These are phyloP conservation scores for Aspergillaceae sp. DNA, from an alignment of 2,329 filamentous ascomycete genomes.

Conservation along the genomic window DNA sequence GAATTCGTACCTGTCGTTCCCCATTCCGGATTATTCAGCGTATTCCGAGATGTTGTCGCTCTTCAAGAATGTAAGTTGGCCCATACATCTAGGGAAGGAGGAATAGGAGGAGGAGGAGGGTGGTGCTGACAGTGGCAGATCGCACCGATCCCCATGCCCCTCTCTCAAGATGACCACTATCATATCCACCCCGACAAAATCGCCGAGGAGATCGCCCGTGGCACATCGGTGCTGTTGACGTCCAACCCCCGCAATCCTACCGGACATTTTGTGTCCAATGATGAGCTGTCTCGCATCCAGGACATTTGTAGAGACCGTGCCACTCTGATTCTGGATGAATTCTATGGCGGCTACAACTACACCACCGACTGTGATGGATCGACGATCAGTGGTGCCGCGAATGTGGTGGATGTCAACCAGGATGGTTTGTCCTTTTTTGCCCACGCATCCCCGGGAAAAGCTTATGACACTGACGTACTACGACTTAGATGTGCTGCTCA, in stretches of 20 bases:
- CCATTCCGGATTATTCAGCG: constrained; percentile 89
- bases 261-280: constrained; percentile 74
- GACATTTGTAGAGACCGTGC: constrained; percentile 84
- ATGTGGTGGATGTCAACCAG: constrained; percentile 80
- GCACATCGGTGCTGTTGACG: constrained; percentile 80
- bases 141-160: constrained; percentile 74
- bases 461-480: too few relatives aligned
- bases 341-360: constrained; percentile 96
- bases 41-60: constrained; percentile 96
- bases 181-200: constrained; percentile 92
- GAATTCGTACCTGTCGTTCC: constrained; percentile 87
- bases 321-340: constrained; percentile 91
- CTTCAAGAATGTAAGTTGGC: constrained; percentile 63
- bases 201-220: constrained; percentile 78
- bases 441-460: not conserved
- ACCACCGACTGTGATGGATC: constrained; percentile 82
- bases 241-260: constrained; percentile 95
- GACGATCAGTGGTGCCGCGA: constrained; percentile 81
- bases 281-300: constrained; percentile 81
- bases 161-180: constrained; percentile 78
- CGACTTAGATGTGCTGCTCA: constrained; percentile 68
- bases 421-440: constrained; percentile 41
- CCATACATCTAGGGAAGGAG: not conserved
- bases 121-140: constrained; percentile 45
- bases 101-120: not conserved